phyloP scores from a whole-genome alignment of 192 early-diverging fungal genomes.

The Polychytrium aggregatum region DNA sequence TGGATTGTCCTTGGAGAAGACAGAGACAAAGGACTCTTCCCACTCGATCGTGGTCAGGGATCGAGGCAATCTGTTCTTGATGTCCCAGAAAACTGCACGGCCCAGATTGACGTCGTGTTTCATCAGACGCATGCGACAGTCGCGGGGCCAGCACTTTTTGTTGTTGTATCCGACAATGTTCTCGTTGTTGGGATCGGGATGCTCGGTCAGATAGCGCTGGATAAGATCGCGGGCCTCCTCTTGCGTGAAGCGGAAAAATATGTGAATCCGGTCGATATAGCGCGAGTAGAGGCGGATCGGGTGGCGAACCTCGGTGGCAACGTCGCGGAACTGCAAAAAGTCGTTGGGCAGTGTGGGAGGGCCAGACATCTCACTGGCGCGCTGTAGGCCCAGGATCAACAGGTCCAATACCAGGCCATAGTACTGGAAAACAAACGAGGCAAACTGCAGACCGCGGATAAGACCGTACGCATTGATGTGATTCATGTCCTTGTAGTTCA shows the following conservation, averaged over 20 bases:
- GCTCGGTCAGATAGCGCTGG: conserved; percentile 93
- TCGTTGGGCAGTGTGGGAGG: conserved; percentile 86
- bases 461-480: conserved; percentile 96
- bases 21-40: conserved; percentile 92
- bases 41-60: conserved; percentile 96
- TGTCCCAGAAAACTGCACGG: conserved; percentile 98
- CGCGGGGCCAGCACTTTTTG: conserved; percentile 98
- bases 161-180: conserved; percentile 94
- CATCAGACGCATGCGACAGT: conserved; percentile 98
- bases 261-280: conserved; percentile 87
- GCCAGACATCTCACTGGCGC: conserved; percentile 95
- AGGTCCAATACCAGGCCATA: conserved; percentile 95
- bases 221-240: conserved; percentile 92
- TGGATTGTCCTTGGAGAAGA: conserved; percentile 96
- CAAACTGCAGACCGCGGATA: conserved; percentile 95
- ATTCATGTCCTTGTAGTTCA: conserved; percentile 99
- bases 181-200: conserved; percentile 97
- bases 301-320: conserved; percentile 83
- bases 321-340: conserved; percentile 91
- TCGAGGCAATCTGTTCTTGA: conserved; percentile 93
- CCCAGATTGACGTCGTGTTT: conserved; percentile 97
- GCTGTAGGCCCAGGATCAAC: conserved; percentile 83
- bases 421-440: conserved; percentile 97
- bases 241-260: conserved; percentile 86
- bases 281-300: conserved; percentile 94